Conservation (phyloP, 495 filamentous ascomycete genomes). For the Lophium mytilinum region DNA sequence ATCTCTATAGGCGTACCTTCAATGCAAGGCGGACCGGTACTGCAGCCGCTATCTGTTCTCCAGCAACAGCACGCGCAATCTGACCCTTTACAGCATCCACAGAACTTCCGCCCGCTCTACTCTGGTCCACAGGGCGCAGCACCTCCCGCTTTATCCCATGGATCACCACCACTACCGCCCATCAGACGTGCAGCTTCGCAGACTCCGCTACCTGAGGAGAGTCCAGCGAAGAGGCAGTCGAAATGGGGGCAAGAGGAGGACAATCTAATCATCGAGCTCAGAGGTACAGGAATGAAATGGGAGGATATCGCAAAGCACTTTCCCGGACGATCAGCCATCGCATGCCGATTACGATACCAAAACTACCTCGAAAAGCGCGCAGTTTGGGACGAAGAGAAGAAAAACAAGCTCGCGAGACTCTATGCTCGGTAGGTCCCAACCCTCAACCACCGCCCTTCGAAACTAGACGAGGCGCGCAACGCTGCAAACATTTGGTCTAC, state of each 20-base stretch:
- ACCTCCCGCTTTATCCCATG: slow-evolving; percentile 4
- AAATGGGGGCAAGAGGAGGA: slow-evolving; percentile 95
- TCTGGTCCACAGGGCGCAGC: slow-evolving; percentile 11
- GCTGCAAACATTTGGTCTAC: slow-evolving; percentile 11
- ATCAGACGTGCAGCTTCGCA: slow-evolving; percentile 42
- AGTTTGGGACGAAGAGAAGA: slow-evolving; percentile 95
- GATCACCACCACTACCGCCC: slow-evolving; percentile 32
- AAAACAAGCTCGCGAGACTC: slow-evolving; percentile 87
- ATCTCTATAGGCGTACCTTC: slow-evolving; percentile 1
- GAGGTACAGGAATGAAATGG: slow-evolving; percentile 91
- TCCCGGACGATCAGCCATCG: slow-evolving; percentile 84
- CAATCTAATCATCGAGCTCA: slow-evolving; percentile 76
- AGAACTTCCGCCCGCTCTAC: slow-evolving; percentile 21
- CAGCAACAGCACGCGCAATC: slow-evolving; percentile 14
- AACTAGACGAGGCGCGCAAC: neutral
- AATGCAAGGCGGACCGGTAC: slow-evolving; percentile 23
- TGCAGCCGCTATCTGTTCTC: slow-evolving; percentile 17
- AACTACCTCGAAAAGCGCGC: slow-evolving; percentile 88
- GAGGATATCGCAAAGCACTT: slow-evolving; percentile 90
- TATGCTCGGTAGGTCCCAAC: slow-evolving; percentile 75
- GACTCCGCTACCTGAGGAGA: slow-evolving; percentile 50
- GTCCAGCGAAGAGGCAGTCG: slow-evolving; percentile 86
- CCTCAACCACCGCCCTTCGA: neutral
- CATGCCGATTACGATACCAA: slow-evolving; percentile 91
- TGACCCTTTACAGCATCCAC: slow-evolving; percentile 17